phyloP scores from a whole-genome alignment of 176 grass and related monocot species.

The Bonia amplexicaulis region DNA sequence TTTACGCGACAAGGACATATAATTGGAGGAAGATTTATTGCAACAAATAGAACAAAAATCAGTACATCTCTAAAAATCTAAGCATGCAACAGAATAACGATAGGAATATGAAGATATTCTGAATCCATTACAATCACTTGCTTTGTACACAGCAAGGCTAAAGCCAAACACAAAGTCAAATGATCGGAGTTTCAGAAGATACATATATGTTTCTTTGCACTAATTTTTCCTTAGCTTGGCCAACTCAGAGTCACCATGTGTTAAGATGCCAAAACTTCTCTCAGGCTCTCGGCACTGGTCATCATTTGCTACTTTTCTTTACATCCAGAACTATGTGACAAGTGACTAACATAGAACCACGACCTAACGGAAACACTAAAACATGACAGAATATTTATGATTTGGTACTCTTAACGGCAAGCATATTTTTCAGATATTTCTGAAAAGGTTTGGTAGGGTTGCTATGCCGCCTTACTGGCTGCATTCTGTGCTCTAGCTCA shows the following conservation, averaged over 20 bases:
- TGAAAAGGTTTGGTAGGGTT: conserved; percentile 13
- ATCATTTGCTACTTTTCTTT: conserved; percentile 49
- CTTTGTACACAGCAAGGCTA: conserved; percentile 37
- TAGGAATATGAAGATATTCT: background rate
- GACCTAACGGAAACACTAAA: conserved; percentile 27
- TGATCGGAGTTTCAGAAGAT: conserved; percentile 2
- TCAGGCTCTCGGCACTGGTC: conserved; percentile 27
- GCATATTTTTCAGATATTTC: conserved; percentile 7
- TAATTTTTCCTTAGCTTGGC: conserved; percentile 50
- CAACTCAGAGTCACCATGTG: conserved; percentile 35
- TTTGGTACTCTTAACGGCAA: conserved; percentile 34
- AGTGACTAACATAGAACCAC: conserved; percentile 14
- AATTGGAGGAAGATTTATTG: background rate
- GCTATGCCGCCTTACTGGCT: conserved; percentile 25
- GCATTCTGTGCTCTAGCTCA: background rate
- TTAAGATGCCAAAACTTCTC: conserved; percentile 55
- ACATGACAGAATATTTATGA: conserved; percentile 36
- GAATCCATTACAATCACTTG: conserved; percentile 46
- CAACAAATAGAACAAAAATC: background rate
- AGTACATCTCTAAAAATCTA: background rate
- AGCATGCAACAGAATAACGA: conserved; percentile 1
- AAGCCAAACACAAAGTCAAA: conserved; percentile 11
- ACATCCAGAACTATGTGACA: conserved; percentile 48
- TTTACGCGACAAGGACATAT: background rate
- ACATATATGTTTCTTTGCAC: conserved; percentile 8